Conservation (phyloP, 805 yeast species). For the Candida jianshihensis region DNA sequence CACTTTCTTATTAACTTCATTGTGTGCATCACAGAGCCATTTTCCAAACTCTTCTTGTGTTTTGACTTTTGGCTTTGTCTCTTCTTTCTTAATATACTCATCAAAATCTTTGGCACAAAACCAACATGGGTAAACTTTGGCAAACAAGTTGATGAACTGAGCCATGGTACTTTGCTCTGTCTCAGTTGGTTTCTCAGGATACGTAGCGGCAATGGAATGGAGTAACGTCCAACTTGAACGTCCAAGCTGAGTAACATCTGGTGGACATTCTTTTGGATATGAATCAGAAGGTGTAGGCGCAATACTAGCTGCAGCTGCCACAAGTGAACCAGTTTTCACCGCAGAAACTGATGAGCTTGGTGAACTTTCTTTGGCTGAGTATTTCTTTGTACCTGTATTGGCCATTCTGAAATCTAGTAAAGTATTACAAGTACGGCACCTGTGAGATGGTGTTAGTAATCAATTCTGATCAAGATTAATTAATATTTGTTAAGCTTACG, state of each 20-base stretch:
- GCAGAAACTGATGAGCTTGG: slow-evolving; percentile 7
- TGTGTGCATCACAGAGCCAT: slow-evolving; percentile 96
- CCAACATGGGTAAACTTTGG: slow-evolving; percentile 88
- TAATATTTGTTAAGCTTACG: slow-evolving; percentile 57
- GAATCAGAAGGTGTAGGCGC: slow-evolving; percentile 18
- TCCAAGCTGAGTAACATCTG: slow-evolving; percentile 79
- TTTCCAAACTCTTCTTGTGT: slow-evolving; percentile 74
- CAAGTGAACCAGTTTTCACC: slow-evolving; percentile 4
- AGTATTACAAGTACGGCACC: slow-evolving; percentile 83
- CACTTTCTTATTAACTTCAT: slow-evolving; percentile 78
- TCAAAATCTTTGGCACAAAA: slow-evolving; percentile 85
- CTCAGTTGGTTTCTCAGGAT: slow-evolving; percentile 62
- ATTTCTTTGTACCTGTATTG: slow-evolving; percentile 16
- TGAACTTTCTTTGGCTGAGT: background rate
- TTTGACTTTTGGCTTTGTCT: slow-evolving; percentile 46
- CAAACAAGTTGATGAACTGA: slow-evolving; percentile 61
- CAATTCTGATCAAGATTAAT: background rate
- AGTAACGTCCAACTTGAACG: slow-evolving; percentile 87
- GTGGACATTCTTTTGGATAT: slow-evolving; percentile 59
- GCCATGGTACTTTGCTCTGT: slow-evolving; percentile 65
- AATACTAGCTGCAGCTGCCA: slow-evolving; percentile 4
- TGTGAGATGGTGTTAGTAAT: slow-evolving; percentile 3
- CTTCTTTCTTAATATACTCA: slow-evolving; percentile 41
- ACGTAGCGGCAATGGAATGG: slow-evolving; percentile 85
- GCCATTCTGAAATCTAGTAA: slow-evolving; percentile 74